Percentiles rank a stretch among this genome's conserved stretches.
phyloP scores from a whole-genome alignment of 495 filamentous ascomycete species.

The Letharia lupina region DNA sequence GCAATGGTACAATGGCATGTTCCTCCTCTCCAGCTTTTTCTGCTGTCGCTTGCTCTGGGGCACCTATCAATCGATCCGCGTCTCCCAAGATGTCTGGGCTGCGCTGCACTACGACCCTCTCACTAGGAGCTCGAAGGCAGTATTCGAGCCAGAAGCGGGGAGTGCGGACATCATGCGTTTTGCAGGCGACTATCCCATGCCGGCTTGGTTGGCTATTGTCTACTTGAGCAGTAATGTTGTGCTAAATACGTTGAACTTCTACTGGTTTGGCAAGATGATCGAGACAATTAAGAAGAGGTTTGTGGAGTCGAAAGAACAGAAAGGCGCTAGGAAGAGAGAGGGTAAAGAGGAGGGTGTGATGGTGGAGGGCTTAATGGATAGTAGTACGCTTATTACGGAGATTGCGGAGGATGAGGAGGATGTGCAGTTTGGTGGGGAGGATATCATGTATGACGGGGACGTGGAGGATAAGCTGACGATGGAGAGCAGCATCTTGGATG shows the following conservation, averaged over 20 bases:
- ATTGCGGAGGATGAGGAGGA: constrained; percentile 27
- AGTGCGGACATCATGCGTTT: constrained; percentile 43
- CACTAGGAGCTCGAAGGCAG: neutral
- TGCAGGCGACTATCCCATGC: constrained; percentile 47
- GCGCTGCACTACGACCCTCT: constrained; percentile 38
- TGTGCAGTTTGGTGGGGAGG: constrained; percentile 24
- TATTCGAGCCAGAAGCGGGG: constrained; percentile 13
- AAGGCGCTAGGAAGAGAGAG: constrained; percentile 23
- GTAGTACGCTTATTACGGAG: constrained; percentile 19
- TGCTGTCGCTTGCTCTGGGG: constrained; percentile 86
- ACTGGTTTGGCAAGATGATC: constrained; percentile 98
- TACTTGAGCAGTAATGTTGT: constrained; percentile 73
- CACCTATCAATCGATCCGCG: constrained; percentile 65
- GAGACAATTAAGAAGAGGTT: constrained; percentile 84
- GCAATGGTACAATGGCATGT: constrained; percentile 83
- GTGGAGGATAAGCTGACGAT: neutral
- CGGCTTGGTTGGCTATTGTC: constrained; percentile 67
- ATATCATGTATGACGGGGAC: constrained; percentile 3
- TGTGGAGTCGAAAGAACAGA: constrained; percentile 33
- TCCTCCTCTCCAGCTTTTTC: constrained; percentile 68
- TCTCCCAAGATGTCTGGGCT: constrained; percentile 74
- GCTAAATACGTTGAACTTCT: constrained; percentile 83
- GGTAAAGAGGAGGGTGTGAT: constrained; percentile 30
- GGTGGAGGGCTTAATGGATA: constrained; percentile 23
- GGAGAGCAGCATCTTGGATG: constrained; percentile 9